These are phyloP conservation scores for Candida hispaniensis DNA, from an alignment of 805 yeast genomes.

Conservation along the genomic window DNA sequence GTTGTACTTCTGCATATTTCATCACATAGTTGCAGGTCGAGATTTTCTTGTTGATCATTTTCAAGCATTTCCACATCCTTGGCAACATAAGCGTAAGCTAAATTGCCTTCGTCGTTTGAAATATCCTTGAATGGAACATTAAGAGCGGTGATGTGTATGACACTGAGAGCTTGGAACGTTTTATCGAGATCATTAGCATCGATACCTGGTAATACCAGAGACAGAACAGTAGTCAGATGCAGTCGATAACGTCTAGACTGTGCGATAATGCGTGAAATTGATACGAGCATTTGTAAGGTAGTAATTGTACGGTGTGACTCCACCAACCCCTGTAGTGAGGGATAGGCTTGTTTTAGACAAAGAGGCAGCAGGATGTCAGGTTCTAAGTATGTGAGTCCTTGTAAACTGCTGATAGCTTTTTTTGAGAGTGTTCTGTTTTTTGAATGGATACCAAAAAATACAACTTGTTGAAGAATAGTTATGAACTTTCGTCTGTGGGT, in stretches of 20 bases:
- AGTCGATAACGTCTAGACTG: slow-evolving; percentile 53
- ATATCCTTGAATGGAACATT: slow-evolving; percentile 64
- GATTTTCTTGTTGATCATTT: too few relatives aligned
- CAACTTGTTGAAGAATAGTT: slow-evolving; percentile 42
- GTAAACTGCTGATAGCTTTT: slow-evolving; percentile 48
- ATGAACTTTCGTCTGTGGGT: slow-evolving; percentile 36
- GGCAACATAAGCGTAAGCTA: slow-evolving; percentile 48
- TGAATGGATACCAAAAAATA: slow-evolving; percentile 66
- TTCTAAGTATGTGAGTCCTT: slow-evolving; percentile 51
- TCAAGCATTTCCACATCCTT: slow-evolving; percentile 51
- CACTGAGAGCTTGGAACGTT: slow-evolving; percentile 55
- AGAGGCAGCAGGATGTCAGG: slow-evolving; percentile 36
- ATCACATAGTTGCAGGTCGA: too few relatives aligned
- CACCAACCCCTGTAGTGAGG: slow-evolving; percentile 33
- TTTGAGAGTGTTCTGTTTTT: slow-evolving; percentile 48
- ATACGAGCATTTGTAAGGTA: slow-evolving; percentile 57
- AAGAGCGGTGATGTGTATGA: slow-evolving; percentile 58
- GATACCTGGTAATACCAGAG: slow-evolving; percentile 64
- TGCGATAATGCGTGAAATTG: slow-evolving; percentile 57
- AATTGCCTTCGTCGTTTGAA: slow-evolving; percentile 31
- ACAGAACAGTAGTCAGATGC: slow-evolving; percentile 65
- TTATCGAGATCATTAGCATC: slow-evolving; percentile 79
- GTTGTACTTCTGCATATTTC: slow-evolving; percentile 64
- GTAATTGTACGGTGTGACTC: slow-evolving; percentile 66
- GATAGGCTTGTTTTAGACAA: slow-evolving; percentile 50